Evolutionary conservation across 306 rosid genomes (phyloP).

Genomic region (Castanopsis chinensis): DNA sequence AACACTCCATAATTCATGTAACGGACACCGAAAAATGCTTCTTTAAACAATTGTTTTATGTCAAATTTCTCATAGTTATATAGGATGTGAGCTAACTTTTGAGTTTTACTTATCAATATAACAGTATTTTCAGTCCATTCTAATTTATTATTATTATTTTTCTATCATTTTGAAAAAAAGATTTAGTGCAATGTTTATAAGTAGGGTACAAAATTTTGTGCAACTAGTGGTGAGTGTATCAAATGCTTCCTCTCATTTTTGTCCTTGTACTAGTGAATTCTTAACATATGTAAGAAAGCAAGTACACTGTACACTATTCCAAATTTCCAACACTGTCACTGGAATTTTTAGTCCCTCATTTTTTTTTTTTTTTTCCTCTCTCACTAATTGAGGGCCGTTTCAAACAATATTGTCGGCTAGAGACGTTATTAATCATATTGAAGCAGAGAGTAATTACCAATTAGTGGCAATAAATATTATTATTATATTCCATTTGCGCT

Average conservation of each 20-base stretch:
- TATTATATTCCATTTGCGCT: constrained; percentile 14
- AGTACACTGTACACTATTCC: constrained; percentile 9
- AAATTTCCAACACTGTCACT: neutral
- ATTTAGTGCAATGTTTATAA: too few species aligned
- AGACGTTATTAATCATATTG: constrained; percentile 74
- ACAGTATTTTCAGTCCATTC: too few species aligned
- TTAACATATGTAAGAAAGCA: constrained; percentile 29
- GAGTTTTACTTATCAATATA: too few species aligned
- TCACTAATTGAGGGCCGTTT: constrained; percentile 58
- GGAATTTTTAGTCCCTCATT: too few species aligned
- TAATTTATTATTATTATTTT: too few species aligned
- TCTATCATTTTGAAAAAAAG: too few species aligned
- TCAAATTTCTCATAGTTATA: too few species aligned
- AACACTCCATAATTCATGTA: neutral
- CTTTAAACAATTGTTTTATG: too few species aligned
- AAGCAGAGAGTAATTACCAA: constrained; percentile 32
- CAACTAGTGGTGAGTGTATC: neutral
- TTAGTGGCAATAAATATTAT: constrained; percentile 44
- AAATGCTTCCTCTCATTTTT: neutral
- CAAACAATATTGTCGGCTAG: constrained; percentile 77
- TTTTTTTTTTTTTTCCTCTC: constrained; percentile 1
- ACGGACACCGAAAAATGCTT: too few species aligned
- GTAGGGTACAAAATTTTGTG: neutral
- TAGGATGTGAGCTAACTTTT: too few species aligned
- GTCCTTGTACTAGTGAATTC: neutral